phyloP scores from a whole-genome alignment of 805 yeast species.

The Candida xyloterini region DNA sequence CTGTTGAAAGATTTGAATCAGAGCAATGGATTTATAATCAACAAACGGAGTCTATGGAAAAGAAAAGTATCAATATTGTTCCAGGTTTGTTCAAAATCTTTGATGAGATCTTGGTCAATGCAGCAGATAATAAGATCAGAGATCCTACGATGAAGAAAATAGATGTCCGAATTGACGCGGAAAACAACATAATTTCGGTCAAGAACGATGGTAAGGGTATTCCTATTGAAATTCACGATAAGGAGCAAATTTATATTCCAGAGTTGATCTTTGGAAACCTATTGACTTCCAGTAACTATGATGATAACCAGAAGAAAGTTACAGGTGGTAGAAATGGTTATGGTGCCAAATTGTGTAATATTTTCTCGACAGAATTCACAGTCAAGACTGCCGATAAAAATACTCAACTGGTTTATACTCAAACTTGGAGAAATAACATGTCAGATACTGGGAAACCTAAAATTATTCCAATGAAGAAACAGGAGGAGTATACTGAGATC shows the following conservation, averaged over 20 bases:
- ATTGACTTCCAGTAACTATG: conserved; percentile 92
- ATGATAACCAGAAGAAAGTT: conserved; percentile 91
- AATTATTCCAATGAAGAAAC: conserved; percentile 55
- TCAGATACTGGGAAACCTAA: conserved; percentile 68
- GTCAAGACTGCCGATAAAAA: conserved; percentile 85
- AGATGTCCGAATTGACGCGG: conserved; percentile 78
- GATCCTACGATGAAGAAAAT: conserved; percentile 87
- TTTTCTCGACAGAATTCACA: conserved; percentile 82
- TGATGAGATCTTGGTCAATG: conserved; percentile 95
- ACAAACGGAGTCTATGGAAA: conserved; percentile 56
- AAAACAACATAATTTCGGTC: conserved; percentile 69
- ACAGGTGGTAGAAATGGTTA: conserved; percentile 98
- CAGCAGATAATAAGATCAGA: conserved; percentile 97
- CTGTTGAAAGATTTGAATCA: conserved; percentile 76
- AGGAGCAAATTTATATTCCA: conserved; percentile 91
- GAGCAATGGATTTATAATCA: conserved; percentile 85
- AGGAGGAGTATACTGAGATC: conserved; percentile 79
- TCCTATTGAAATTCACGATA: conserved; percentile 88
- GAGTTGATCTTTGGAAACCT: conserved; percentile 94
- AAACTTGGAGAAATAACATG: conserved; percentile 90
- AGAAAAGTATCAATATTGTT: conserved; percentile 68
- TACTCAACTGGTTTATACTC: conserved; percentile 62
- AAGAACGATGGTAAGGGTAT: conserved; percentile 94
- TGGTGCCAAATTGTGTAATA: conserved; percentile 97
- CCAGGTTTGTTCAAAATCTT: conserved; percentile 96